Conservation (phyloP, 208 protist genomes). For the Tritrichomonas foetus region DNA sequence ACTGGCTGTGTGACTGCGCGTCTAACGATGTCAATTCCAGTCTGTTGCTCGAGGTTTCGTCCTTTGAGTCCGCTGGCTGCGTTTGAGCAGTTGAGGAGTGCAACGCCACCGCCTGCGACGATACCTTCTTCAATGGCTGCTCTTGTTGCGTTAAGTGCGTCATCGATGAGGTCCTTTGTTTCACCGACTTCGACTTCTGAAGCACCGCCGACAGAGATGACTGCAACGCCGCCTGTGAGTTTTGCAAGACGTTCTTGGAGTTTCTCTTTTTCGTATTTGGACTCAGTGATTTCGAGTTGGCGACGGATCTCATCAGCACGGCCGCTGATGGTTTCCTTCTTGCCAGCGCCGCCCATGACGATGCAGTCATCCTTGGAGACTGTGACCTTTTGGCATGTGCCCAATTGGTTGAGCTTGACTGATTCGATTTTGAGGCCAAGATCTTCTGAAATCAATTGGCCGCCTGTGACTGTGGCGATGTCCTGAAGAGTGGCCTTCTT, state of each 20-base stretch:
- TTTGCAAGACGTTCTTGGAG: slow-evolving; percentile 93
- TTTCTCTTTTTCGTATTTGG: slow-evolving; percentile 90
- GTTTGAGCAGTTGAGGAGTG: slow-evolving; percentile 80
- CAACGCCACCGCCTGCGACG: slow-evolving; percentile 89
- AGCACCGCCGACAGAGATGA: slow-evolving; percentile 76
- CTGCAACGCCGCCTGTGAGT: slow-evolving; percentile 79
- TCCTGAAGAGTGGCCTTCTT: slow-evolving; percentile 93
- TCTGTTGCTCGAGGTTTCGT: slow-evolving; percentile 80
- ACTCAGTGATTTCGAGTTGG: slow-evolving; percentile 70
- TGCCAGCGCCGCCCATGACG: slow-evolving; percentile 85
- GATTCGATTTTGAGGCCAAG: slow-evolving; percentile 71
- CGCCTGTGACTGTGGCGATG: slow-evolving; percentile 92
- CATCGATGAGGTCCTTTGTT: slow-evolving; percentile 96
- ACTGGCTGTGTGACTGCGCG: slow-evolving; percentile 68
- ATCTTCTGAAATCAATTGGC: slow-evolving; percentile 76
- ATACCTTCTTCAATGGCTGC: slow-evolving; percentile 98
- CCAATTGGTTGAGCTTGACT: slow-evolving; percentile 56
- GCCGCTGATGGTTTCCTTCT: slow-evolving; percentile 73
- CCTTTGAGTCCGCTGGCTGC: slow-evolving; percentile 71
- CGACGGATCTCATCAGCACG: slow-evolving; percentile 78
- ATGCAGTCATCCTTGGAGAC: slow-evolving; percentile 92
- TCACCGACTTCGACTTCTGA: slow-evolving; percentile 96
- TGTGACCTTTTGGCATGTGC: slow-evolving; percentile 68
- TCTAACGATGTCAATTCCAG: slow-evolving; percentile 84
- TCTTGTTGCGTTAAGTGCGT: slow-evolving; percentile 96